These are phyloP conservation scores for Magnusiomyces clavatus DNA, from an alignment of 1,139 yeast genomes.

Conservation along the genomic window DNA sequence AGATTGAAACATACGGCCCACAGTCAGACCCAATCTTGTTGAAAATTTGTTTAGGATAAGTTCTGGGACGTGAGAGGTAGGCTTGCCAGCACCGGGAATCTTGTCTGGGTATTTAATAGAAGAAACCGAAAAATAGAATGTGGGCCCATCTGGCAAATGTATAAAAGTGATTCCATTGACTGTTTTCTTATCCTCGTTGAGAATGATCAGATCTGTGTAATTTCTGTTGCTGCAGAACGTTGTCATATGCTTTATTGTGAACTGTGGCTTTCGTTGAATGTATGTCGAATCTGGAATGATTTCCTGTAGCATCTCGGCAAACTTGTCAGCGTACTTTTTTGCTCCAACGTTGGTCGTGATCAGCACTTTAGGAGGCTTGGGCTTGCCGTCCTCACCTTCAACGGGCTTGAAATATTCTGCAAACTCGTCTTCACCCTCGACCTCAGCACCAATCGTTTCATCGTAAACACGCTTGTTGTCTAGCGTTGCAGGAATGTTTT, in stretches of 20 bases:
- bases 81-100: slow-evolving; percentile 80
- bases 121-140: slow-evolving; percentile 82
- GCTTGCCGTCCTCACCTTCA: slow-evolving; percentile 44
- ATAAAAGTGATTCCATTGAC: slow-evolving; percentile 89
- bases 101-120: slow-evolving; percentile 47
- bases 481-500: slow-evolving; percentile 79
- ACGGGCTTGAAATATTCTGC: slow-evolving; percentile 43
- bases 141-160: slow-evolving; percentile 91
- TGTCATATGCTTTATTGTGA: slow-evolving; percentile 78
- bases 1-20: slow-evolving; percentile 85
- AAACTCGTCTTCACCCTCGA: slow-evolving; percentile 81
- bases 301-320: slow-evolving; percentile 80
- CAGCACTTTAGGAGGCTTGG: slow-evolving; percentile 52
- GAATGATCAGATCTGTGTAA: slow-evolving; percentile 77
- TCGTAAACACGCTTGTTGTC: slow-evolving; percentile 85
- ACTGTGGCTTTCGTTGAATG: slow-evolving; percentile 79
- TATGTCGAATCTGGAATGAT: slow-evolving; percentile 80
- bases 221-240: slow-evolving; percentile 72
- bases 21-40: slow-evolving; percentile 86
- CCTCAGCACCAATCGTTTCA: slow-evolving; percentile 68
- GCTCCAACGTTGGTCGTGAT: slow-evolving; percentile 87
- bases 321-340: slow-evolving; percentile 77
- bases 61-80: slow-evolving; percentile 89
- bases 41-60: slow-evolving; percentile 84
- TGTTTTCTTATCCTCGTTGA: slow-evolving; percentile 87